Percentiles rank a stretch among this genome's conserved stretches.
Evolutionary conservation across 306 rosid species (phyloP).

Genomic region (Ochetophila trinervis): DNA sequence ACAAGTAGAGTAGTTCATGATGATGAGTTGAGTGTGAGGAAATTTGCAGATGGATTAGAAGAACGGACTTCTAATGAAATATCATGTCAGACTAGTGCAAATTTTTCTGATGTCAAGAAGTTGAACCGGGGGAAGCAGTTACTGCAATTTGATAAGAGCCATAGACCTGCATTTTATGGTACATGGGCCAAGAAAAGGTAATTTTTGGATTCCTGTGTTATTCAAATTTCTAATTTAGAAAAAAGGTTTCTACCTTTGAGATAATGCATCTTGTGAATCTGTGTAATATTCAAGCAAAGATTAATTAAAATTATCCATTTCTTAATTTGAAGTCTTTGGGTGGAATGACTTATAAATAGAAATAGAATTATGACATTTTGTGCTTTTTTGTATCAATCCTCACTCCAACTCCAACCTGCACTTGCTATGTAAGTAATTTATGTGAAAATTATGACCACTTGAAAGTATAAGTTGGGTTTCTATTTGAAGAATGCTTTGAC

Average conservation of each 20-base stretch:
- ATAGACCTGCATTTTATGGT: slow-evolving; percentile 93
- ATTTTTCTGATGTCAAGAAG: slow-evolving; percentile 43
- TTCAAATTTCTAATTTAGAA: background rate
- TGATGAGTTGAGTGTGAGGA: slow-evolving; percentile 49
- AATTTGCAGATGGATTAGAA: slow-evolving; percentile 51
- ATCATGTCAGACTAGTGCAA: slow-evolving; percentile 36
- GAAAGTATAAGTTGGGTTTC: too few species aligned
- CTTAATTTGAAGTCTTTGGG: too few species aligned
- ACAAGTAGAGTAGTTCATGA: slow-evolving; percentile 45
- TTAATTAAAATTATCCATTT: too few species aligned
- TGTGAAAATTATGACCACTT: too few species aligned
- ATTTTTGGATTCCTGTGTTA: slow-evolving; percentile 17
- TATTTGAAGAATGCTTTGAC: too few species aligned
- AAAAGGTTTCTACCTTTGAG: too few species aligned
- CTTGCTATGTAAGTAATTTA: background rate
- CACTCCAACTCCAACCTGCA: background rate
- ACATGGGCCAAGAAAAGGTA: slow-evolving; percentile 77
- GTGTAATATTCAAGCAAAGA: too few species aligned
- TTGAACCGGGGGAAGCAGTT: slow-evolving; percentile 51
- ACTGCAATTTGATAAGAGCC: slow-evolving; percentile 81
- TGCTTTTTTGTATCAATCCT: too few species aligned
- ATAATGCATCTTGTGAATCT: too few species aligned
- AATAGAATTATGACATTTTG: background rate
- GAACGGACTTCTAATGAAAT: slow-evolving; percentile 37
- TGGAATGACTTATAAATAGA: background rate